Base-by-base conservation (phyloP, 345 rosid genomes). In the Sisymbrium irio region DNA sequence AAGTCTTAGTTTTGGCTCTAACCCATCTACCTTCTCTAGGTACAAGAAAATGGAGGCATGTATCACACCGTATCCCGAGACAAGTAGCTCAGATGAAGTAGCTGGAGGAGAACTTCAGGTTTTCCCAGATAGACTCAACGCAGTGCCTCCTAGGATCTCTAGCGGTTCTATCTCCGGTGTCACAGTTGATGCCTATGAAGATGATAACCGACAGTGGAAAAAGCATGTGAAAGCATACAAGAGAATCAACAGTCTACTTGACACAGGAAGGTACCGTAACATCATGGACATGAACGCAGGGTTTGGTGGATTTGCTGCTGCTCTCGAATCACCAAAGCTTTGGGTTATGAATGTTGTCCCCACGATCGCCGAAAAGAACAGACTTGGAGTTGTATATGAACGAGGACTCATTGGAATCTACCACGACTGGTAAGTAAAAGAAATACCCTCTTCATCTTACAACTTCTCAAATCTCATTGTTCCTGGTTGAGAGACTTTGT, bases 311-410 rank as follows among this genome's bases (percentile, higher is more conserved):
- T 96, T 96, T 80, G 97, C 99, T 77, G 97, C 98, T 6, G 96
- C 92, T 6, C 60, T 96, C 2, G 82, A 89, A 60, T 84, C 87
- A 3, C 77, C 90, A 0, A 92, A 92, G 71, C 77, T 87, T 67
- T 92, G 98, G 99, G 93, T 90, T 65, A 96, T 96, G 99, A 96
- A 96, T 88, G 99, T 92, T 67, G 87, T 92, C 64, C 96, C 99
- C 15, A 96, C 95, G 0, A 83, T 90, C 54, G 92, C 98, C 19
- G 91, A 92, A 67, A 89, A 72, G 77, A 87, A 79, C 55, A 86
- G 89, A 1, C 85, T 92, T 65, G 97, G 99, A 18, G 96, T 88
- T 59, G 81, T 96, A 41, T 89, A 80, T 62, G 93, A 92, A 67
- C 82, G 99, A 67, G 99, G 99, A 75, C 78, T 96, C 74, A 90